These are phyloP conservation scores for Colletotrichum somersetense DNA, from an alignment of 2,329 filamentous ascomycete genomes.

Conservation along the genomic window DNA sequence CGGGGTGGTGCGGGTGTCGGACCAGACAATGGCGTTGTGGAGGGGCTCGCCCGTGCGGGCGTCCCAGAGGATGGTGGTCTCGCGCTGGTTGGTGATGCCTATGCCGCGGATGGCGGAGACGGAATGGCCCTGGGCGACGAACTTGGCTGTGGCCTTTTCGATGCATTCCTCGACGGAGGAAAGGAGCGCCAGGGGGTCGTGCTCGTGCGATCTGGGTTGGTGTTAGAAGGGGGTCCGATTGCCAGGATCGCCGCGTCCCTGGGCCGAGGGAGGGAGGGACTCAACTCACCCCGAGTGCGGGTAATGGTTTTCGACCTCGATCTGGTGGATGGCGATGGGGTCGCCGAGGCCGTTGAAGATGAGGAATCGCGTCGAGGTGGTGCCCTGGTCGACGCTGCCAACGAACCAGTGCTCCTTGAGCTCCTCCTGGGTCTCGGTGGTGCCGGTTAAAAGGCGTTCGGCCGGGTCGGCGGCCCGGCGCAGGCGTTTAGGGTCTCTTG, in stretches of 20 bases:
- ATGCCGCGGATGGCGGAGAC: slow-evolving; percentile 79
- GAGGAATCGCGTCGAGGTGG: slow-evolving; percentile 89
- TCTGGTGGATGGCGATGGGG: slow-evolving; percentile 85
- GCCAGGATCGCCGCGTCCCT: not conserved
- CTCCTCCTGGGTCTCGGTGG: slow-evolving; percentile 51
- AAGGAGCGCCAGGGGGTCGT: slow-evolving; percentile 83
- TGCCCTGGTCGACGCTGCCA: slow-evolving; percentile 91
- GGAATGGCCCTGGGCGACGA: slow-evolving; percentile 76
- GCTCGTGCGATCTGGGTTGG: slow-evolving; percentile 83
- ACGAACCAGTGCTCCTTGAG: slow-evolving; percentile 72
- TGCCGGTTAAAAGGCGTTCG: slow-evolving; percentile 49
- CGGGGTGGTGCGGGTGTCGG: slow-evolving; percentile 81
- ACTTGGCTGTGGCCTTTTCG: slow-evolving; percentile 78
- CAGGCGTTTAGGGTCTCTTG: slow-evolving; percentile 33
- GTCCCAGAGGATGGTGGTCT: slow-evolving; percentile 91
- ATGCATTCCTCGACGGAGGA: slow-evolving; percentile 83
- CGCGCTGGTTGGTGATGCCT: slow-evolving; percentile 91
- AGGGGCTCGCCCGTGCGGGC: slow-evolving; percentile 82
- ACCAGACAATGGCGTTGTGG: slow-evolving; percentile 90
- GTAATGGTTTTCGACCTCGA: slow-evolving; percentile 88
- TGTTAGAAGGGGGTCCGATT: not conserved
- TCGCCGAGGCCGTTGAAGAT: slow-evolving; percentile 87
- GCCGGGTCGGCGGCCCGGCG: slow-evolving; percentile 33
- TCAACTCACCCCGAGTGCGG: slow-evolving; percentile 82
- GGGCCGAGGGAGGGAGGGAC: not conserved